phyloP scores from a whole-genome alignment of 768 basidiomycete species.

The Pleurotus salmoneostramineus region DNA sequence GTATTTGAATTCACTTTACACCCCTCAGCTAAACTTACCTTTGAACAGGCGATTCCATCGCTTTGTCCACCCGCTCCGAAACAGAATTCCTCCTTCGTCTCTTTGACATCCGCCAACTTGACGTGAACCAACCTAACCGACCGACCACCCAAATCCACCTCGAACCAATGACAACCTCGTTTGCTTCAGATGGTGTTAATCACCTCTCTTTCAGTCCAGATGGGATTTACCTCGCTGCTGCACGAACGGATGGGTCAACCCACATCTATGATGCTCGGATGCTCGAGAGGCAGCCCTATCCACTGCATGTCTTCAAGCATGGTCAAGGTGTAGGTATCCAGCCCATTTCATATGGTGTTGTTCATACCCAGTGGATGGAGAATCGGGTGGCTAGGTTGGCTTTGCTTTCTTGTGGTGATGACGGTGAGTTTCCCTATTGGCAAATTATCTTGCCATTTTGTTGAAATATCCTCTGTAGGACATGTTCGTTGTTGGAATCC shows the following conservation, averaged over 20 bases:
- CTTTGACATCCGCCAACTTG: slow-evolving; percentile 40
- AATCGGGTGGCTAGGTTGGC: slow-evolving; percentile 31
- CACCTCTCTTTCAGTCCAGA: slow-evolving; percentile 55
- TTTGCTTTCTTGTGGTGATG: slow-evolving; percentile 58
- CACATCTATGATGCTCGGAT: slow-evolving; percentile 65
- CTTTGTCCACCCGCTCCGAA: slow-evolving; percentile 25
- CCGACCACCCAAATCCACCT: slow-evolving; percentile 28
- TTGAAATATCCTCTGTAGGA: slow-evolving; percentile 33
- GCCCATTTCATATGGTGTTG: slow-evolving; percentile 41
- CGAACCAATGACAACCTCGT: slow-evolving; percentile 25
- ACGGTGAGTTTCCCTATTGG: slow-evolving; percentile 40
- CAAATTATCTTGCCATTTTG: not conserved
- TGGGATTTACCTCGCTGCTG: slow-evolving; percentile 55
- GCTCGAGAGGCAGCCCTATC: slow-evolving; percentile 31
- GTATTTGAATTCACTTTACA: slow-evolving; percentile 20
- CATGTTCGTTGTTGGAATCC: slow-evolving; percentile 70
- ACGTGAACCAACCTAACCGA: slow-evolving; percentile 14
- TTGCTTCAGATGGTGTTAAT: slow-evolving; percentile 41
- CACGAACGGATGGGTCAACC: slow-evolving; percentile 51
- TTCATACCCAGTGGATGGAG: slow-evolving; percentile 51
- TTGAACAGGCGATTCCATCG: slow-evolving; percentile 24
- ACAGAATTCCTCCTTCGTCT: slow-evolving; percentile 37
- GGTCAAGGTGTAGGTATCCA: slow-evolving; percentile 15
- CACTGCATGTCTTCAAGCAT: slow-evolving; percentile 47
- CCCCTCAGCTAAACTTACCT: not conserved